These are phyloP conservation scores for Magnolia kwangsiensis DNA, from an alignment of 164 flowering plant species.

Conservation along the genomic window DNA sequence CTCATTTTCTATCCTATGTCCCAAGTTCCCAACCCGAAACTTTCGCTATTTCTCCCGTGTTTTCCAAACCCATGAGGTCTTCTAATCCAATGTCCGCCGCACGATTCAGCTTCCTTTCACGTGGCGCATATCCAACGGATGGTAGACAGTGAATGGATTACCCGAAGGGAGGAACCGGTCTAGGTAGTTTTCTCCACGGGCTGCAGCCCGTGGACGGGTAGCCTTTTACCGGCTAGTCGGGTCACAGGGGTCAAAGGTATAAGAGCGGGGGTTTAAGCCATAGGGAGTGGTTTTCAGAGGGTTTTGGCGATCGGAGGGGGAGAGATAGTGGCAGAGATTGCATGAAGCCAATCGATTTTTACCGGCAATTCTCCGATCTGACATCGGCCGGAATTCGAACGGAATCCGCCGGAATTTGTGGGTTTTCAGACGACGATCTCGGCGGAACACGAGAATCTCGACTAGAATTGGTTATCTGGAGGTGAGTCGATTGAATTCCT, in stretches of 20 bases:
- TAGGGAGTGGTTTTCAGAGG: slow-evolving; percentile 22
- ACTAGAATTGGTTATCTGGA: not conserved
- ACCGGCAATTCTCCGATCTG: slow-evolving; percentile 7
- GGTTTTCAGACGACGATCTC: not conserved
- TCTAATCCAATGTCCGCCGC: not conserved
- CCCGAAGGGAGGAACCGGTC: not conserved
- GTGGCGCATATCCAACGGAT: not conserved
- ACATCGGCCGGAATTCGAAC: not conserved
- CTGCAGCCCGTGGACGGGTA: not conserved
- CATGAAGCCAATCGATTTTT: slow-evolving; percentile 7
- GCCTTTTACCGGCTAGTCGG: slow-evolving; percentile 2
- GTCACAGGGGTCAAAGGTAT: not conserved
- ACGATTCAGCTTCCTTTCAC: not conserved
- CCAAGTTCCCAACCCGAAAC: not conserved
- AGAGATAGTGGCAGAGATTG: not conserved
- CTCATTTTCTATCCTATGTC: not conserved
- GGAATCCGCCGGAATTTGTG: slow-evolving; percentile 4
- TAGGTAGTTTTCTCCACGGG: not conserved
- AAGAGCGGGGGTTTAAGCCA: not conserved
- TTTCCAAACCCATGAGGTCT: not conserved
- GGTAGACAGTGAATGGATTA: not conserved
- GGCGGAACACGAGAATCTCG: not conserved
- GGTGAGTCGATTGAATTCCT: slow-evolving; percentile 12
- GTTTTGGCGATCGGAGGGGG: slow-evolving; percentile 20
- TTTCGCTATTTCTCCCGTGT: not conserved